Evolutionary conservation across 1,284 basidiomycete species (phyloP), one percentile per base, ranked within the genome.

Genomic region (Heterobasidion parviporum): DNA sequence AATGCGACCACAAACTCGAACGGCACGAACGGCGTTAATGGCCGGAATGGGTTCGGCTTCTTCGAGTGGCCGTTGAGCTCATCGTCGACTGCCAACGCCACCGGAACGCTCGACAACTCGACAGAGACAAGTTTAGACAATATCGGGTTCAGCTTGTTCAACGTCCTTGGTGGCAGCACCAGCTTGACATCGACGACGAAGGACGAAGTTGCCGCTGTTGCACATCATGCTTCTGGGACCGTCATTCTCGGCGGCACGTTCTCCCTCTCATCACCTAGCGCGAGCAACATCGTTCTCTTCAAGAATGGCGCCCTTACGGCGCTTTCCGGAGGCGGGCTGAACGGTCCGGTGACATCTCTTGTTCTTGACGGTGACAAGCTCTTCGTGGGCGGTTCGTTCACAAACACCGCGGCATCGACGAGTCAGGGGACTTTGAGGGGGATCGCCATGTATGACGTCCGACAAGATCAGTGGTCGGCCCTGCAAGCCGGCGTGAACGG

Each of bases 311-410:
- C 71, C 1, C 72, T 92, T 36, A 65, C 72, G 4, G 66, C 79
- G 0, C 68, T 94, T 15, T 63, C 82, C 0, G 72, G 76, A 32
- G 77, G 79, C 50, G 92, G 91, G 4, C 72, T 95, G 52, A 85
- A 94, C 65, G 90, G 87, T 6, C 71, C 79, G 9, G 89, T 95
- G 5, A 75, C 80, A n/a, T 80, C 89, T 1, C 69, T 92, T 33
- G 73, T 79, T 6, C 65, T 86, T 10, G 68, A 78, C 49, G 86
- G 78, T 43, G 78, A 83, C 62, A 76, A 72, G 8, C 70, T 98
- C 33, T 98, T 82, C 67, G 84, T 94, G 49, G 95, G 93, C 36
- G 95, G 95, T 1, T 76, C 83, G 2, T 99, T 98, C 72, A 81
- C 78, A 1, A 82, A 87, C 60, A 91, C 91, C 0, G 72, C 74